phyloP scores from a whole-genome alignment of 1,284 basidiomycete species.

The Tausonia pullulans region DNA sequence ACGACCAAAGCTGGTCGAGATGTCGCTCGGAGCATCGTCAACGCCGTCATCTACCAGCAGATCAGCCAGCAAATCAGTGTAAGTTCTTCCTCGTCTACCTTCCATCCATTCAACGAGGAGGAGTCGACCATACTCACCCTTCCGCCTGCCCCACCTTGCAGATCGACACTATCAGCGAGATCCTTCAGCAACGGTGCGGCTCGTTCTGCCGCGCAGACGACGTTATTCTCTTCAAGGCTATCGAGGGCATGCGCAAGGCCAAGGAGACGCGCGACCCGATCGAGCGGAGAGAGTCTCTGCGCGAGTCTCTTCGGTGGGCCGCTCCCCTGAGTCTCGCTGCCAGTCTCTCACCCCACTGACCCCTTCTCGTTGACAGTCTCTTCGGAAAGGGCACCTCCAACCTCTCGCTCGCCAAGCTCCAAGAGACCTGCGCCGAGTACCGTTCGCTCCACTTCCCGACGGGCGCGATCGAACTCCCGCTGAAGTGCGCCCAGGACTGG shows the following conservation, averaged over 20 bases:
- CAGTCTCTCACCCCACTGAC: conserved; percentile 13
- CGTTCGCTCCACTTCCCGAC: conserved; percentile 67
- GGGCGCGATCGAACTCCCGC: conserved; percentile 75
- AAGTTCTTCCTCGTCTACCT: conserved; percentile 28
- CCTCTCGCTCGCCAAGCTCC: conserved; percentile 70
- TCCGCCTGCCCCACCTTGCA: conserved; percentile 29
- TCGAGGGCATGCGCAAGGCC: conserved; percentile 84
- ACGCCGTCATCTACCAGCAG: conserved; percentile 92
- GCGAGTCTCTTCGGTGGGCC: conserved; percentile 64
- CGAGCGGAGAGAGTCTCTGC: conserved; percentile 63
- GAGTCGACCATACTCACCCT: too few relatives aligned
- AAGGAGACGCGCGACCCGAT: conserved; percentile 61
- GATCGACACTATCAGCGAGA: conserved; percentile 93
- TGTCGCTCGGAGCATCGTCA: conserved; percentile 76
- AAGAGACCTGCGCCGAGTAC: conserved; percentile 77
- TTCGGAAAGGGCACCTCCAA: conserved; percentile 79
- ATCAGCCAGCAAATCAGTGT: conserved; percentile 93
- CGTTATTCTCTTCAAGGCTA: conserved; percentile 96
- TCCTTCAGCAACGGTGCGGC: conserved; percentile 85
- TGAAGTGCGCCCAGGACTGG: conserved; percentile 68
- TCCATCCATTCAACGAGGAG: too few relatives aligned
- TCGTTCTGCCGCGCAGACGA: conserved; percentile 97
- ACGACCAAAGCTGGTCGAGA: conserved; percentile 70
- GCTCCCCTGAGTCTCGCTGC: conserved; percentile 16
- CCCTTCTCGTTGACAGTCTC: conserved; percentile 41